Evolutionary conservation across 2,329 filamentous ascomycete species (phyloP), one percentile per base, ranked within the genome.

Genomic region (Xylaria sp.): DNA sequence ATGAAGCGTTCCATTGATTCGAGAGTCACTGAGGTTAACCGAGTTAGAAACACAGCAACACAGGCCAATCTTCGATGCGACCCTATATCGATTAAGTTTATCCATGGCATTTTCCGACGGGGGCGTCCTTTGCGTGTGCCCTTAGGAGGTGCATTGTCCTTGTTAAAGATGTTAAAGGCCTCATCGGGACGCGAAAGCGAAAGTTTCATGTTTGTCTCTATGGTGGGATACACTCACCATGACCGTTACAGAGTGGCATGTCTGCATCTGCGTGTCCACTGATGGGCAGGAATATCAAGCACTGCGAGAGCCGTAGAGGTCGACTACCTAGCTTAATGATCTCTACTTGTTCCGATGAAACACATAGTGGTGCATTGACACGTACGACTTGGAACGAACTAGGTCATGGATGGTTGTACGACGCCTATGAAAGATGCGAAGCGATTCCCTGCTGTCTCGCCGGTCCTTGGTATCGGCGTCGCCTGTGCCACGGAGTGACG

Each of bases 321-420:
- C 9, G 25, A 28, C 25, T 48, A 10, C 25, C 20, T 46, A n/a
- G 41, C 41, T 28, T 59, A 59, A 59, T 49, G 41, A 48, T 49
- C 23, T 33, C 25, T 28, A 33, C 48, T 20, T 59, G 10, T 31
- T 33, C 9, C 25, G 18, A 8, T 12, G 39, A 10, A 20, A 36
- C 10, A 2, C 20, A 13, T 31, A 12, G 31, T 52, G 39, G 13
- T 15, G 39, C 33, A 36, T 36, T 36, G 33, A 36, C 33, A 36
- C 9, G 33, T 36, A 36, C 7, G 33, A 36, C 33, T 36, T 36
- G 33, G 33, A 36, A 36, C 33, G 33, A 2, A 43, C 20, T 5
- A 41, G 9, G 55, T 20, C 12, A 41, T 41, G 39, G 39, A 41
- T 41, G 12, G 39, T 15, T 18, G 15, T 13, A 23, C 13, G 23